phyloP scores from a whole-genome alignment of 2,329 filamentous ascomycete species.

The Atkinsonella texensis region DNA sequence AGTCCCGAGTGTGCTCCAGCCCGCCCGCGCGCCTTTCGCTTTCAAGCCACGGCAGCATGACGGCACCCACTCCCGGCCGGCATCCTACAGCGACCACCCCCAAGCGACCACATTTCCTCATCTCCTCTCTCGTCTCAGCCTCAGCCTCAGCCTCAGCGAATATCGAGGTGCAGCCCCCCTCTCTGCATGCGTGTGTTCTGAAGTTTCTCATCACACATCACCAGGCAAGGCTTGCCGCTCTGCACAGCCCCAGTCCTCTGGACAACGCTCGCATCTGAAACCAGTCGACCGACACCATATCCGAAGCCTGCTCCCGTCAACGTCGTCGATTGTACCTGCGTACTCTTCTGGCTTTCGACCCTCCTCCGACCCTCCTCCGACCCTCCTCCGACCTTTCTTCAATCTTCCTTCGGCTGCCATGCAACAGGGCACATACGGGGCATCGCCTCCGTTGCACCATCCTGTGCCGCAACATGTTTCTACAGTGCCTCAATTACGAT shows the following conservation, averaged over 20 bases:
- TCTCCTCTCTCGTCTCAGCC: slow-evolving; percentile 8
- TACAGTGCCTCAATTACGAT: slow-evolving; percentile 91
- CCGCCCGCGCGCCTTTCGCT: too few relatives aligned
- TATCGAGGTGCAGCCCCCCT: background rate
- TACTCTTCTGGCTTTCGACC: too few relatives aligned
- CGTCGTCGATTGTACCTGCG: too few relatives aligned
- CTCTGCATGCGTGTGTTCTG: too few relatives aligned
- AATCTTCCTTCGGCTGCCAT: slow-evolving; percentile 34
- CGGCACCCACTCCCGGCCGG: slow-evolving; percentile 7
- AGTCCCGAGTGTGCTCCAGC: too few relatives aligned
- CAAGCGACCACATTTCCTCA: slow-evolving; percentile 25
- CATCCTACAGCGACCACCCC: slow-evolving; percentile 16
- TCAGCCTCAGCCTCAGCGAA: too few relatives aligned
- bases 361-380: too few relatives aligned
- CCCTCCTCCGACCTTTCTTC: too few relatives aligned
- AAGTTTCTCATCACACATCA: background rate
- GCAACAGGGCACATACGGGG: slow-evolving; percentile 77
- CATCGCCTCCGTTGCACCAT: slow-evolving; percentile 90
- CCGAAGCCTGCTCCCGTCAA: too few relatives aligned
- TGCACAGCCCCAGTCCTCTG: too few relatives aligned
- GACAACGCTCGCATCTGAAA: background rate
- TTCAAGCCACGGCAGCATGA: slow-evolving; percentile 11
- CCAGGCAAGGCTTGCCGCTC: background rate
- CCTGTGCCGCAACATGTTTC: slow-evolving; percentile 97
- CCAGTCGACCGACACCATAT: background rate